Percentiles rank a stretch among this genome's conserved stretches.
phyloP scores from a whole-genome alignment of 805 yeast species.

The Ogataea neopini region DNA sequence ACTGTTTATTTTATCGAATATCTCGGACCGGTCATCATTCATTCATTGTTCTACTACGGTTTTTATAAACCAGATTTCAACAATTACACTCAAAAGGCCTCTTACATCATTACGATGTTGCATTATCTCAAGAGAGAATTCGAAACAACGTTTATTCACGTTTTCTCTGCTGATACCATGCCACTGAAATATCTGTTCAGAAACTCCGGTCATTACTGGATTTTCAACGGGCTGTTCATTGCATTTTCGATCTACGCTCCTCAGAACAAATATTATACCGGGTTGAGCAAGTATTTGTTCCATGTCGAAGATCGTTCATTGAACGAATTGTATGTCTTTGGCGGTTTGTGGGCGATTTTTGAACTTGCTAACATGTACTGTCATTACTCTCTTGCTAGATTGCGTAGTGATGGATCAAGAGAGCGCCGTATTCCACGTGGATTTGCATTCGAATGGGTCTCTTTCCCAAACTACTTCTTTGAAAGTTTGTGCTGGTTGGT shows the following conservation, averaged over 20 bases:
- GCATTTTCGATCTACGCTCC: conserved; percentile 35
- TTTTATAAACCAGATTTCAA: conserved; percentile 41
- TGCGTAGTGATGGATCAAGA: conserved; percentile 57
- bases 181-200: conserved; percentile 85
- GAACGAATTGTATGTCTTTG: conserved; percentile 36
- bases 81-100: conserved; percentile 52
- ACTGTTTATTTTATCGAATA: conserved; percentile 89
- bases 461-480: conserved; percentile 94
- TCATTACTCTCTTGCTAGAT: conserved; percentile 63
- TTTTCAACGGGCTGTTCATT: conserved; percentile 68
- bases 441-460: conserved; percentile 75
- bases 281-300: conserved; percentile 38
- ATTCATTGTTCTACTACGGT: conserved; percentile 61
- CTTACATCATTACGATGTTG: conserved; percentile 57
- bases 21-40: conserved; percentile 83
- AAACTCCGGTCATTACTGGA: conserved; percentile 91
- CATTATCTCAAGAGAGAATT: conserved; percentile 88
- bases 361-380: conserved; percentile 74
- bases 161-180: conserved; percentile 89
- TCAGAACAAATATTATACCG: conserved; percentile 23
- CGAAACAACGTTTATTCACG: conserved; percentile 83
- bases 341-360: conserved; percentile 51
- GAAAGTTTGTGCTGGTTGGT: conserved; percentile 77
- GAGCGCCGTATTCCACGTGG: conserved; percentile 77
- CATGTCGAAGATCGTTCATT: conserved; percentile 45